These are phyloP conservation scores for Clavispora carvajalis DNA, from an alignment of 805 yeast species.

Conservation along the genomic window DNA sequence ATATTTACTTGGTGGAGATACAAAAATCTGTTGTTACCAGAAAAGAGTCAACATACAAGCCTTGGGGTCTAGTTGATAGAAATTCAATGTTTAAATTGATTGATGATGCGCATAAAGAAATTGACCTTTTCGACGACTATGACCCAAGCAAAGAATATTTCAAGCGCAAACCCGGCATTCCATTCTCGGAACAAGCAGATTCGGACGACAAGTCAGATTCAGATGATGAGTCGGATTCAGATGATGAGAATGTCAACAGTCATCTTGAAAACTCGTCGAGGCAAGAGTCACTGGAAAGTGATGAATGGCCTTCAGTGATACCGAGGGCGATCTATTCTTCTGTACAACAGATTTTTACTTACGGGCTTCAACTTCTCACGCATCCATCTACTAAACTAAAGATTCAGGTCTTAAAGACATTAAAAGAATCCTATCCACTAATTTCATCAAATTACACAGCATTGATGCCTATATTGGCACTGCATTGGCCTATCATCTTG, in stretches of 20 bases:
- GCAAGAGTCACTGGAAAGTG: slow-evolving; percentile 1
- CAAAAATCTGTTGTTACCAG: neutral
- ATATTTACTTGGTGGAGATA: slow-evolving; percentile 25
- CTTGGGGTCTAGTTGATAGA: slow-evolving; percentile 55
- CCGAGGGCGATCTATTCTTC: slow-evolving; percentile 56
- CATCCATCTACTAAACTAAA: slow-evolving; percentile 59
- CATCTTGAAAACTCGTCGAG: neutral
- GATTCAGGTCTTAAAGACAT: slow-evolving; percentile 49
- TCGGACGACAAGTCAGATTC: slow-evolving; percentile 27
- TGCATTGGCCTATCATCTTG: slow-evolving; percentile 29
- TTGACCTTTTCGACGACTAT: slow-evolving; percentile 24
- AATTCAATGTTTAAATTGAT: slow-evolving; percentile 42
- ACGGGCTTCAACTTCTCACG: slow-evolving; percentile 65
- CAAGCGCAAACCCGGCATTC: slow-evolving; percentile 31
- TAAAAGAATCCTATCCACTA: slow-evolving; percentile 26
- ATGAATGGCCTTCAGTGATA: slow-evolving; percentile 60
- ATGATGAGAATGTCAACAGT: too few species aligned
- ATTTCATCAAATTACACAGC: slow-evolving; percentile 26
- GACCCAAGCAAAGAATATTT: slow-evolving; percentile 37
- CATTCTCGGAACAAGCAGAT: slow-evolving; percentile 24
- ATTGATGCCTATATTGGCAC: slow-evolving; percentile 28
- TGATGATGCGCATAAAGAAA: slow-evolving; percentile 26
- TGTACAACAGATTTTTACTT: slow-evolving; percentile 56
- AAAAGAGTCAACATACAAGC: slow-evolving; percentile 28
- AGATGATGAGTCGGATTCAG: slow-evolving; percentile 9